Evolutionary conservation across 139 green algal genomes (phyloP).

Genomic region (Desmodesmus armatus): DNA sequence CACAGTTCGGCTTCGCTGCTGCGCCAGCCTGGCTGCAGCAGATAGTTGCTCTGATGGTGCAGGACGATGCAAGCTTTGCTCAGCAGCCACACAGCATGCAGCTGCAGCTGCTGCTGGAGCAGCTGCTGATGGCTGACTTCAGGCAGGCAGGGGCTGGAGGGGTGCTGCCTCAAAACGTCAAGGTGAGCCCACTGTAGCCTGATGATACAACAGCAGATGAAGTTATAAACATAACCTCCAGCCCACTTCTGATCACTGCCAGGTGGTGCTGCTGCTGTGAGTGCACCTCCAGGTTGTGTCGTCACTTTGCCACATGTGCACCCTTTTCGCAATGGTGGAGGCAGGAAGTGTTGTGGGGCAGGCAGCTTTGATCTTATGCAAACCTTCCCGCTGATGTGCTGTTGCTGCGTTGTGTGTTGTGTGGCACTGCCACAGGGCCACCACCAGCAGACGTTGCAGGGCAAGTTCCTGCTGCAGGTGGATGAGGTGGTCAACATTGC

Average conservation of each 20-base stretch:
- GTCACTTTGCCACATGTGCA: too few relatives aligned
- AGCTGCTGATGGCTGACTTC: constrained; percentile 33
- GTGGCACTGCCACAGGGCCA: constrained; percentile 62
- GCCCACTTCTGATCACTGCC: too few relatives aligned
- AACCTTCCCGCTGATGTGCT: too few relatives aligned
- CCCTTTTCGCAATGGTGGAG: neutral
- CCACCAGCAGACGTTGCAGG: constrained; percentile 62
- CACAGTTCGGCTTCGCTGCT: constrained; percentile 7
- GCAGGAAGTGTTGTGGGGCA: neutral
- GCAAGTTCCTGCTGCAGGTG: constrained; percentile 78
- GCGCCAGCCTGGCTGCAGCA: constrained; percentile 4
- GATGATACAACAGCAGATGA: neutral
- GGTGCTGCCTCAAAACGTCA: neutral
- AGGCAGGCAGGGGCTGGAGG: constrained; percentile 14
- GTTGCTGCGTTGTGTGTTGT: constrained; percentile 4
- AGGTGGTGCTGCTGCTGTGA: too few relatives aligned
- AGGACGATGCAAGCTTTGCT: neutral
- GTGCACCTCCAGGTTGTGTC: too few relatives aligned
- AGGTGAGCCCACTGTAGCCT: too few relatives aligned
- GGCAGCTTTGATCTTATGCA: too few relatives aligned
- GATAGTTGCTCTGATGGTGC: too few relatives aligned
- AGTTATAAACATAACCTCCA: too few relatives aligned
- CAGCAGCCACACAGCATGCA: constrained; percentile 4
- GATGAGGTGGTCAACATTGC: constrained; percentile 81
- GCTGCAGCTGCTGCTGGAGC: constrained; percentile 23